These are phyloP conservation scores for Brettanomyces sp. DNA, from an alignment of 805 yeast species.

Conservation along the genomic window DNA sequence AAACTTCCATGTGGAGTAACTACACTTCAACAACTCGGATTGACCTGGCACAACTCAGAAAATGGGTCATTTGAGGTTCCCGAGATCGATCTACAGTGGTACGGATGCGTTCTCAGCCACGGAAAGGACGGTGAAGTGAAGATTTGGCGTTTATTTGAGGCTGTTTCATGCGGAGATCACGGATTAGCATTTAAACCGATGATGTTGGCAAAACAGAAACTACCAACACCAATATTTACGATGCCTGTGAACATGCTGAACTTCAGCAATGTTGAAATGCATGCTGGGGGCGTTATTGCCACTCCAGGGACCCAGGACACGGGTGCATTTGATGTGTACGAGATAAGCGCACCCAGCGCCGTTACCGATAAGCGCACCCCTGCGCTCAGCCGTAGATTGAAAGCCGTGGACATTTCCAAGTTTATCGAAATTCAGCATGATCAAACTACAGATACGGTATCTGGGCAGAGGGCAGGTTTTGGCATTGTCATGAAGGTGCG, in stretches of 20 bases:
- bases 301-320: constrained; percentile 62
- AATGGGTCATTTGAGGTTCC: constrained; percentile 7
- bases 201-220: background rate
- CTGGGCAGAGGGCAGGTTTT: constrained; percentile 22
- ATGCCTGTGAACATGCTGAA: constrained; percentile 69
- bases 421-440: background rate
- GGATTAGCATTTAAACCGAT: background rate
- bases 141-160: constrained; percentile 33
- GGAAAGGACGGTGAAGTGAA: constrained; percentile 52
- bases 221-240: constrained; percentile 24
- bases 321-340: constrained; percentile 54
- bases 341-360: constrained; percentile 14
- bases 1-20: constrained; percentile 32
- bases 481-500: constrained; percentile 62
- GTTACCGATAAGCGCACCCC: background rate
- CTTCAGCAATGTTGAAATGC: constrained; percentile 53
- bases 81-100: constrained; percentile 17
- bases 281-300: constrained; percentile 22
- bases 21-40: constrained; percentile 37
- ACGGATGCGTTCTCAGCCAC: constrained; percentile 49
- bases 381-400: background rate
- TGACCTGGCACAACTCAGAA: constrained; percentile 17
- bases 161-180: constrained; percentile 2
- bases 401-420: background rate
- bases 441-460: background rate